phyloP scores from a whole-genome alignment of 352 stramenopile species.

The Phytophthora rubi region DNA sequence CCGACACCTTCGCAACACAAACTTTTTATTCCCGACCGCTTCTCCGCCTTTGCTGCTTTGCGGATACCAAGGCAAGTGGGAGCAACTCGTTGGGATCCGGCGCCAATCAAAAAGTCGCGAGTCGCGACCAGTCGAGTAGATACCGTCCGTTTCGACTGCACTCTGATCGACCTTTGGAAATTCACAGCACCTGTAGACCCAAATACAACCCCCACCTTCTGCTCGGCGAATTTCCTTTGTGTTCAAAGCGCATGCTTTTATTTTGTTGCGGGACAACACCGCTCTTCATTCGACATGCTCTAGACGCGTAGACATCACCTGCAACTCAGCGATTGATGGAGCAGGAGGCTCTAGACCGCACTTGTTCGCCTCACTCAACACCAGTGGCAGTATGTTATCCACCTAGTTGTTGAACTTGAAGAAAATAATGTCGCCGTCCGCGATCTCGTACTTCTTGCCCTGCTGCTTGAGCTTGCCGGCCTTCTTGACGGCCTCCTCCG shows the following conservation, averaged over 20 bases:
- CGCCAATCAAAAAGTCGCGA: constrained; percentile 38
- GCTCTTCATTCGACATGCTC: constrained; percentile 29
- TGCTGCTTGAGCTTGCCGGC: constrained; percentile 90
- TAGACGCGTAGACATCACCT: constrained; percentile 60
- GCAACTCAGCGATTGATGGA: constrained; percentile 86
- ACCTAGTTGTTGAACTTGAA: constrained; percentile 94
- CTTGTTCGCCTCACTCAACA: constrained; percentile 31
- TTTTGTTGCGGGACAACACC: constrained; percentile 32
- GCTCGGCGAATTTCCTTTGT: constrained; percentile 19
- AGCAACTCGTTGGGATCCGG: constrained; percentile 6
- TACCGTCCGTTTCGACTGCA: constrained; percentile 27
- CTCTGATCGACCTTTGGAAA: not conserved
- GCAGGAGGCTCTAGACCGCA: constrained; percentile 2
- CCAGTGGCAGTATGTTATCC: constrained; percentile 14
- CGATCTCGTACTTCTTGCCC: constrained; percentile 92
- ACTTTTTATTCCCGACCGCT: not conserved
- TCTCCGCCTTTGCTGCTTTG: not conserved
- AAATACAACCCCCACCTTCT: constrained; percentile 13
- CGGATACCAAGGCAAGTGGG: not conserved
- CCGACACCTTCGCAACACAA: not conserved
- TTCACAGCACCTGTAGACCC: not conserved
- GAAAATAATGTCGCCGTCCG: constrained; percentile 91
- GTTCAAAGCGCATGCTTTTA: constrained; percentile 43
- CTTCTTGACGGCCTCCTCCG: constrained; percentile 90
- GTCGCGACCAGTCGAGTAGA: constrained; percentile 40